Percentiles rank a stretch among this genome's conserved stretches.
phyloP scores from a whole-genome alignment of 31 red algal genomes.

The Asparagopsis taxiformis region DNA sequence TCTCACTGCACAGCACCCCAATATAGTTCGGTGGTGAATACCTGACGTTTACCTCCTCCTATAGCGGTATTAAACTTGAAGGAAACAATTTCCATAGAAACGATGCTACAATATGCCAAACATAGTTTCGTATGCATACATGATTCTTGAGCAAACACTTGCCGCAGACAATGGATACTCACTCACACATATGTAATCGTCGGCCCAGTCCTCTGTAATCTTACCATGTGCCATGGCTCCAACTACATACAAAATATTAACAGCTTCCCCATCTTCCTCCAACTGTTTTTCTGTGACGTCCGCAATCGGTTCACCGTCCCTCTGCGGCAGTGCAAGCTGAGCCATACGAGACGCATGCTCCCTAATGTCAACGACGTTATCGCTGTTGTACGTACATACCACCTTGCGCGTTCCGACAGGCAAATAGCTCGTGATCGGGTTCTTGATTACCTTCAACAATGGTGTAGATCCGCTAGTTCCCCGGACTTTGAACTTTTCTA shows the following conservation, averaged over 20 bases:
- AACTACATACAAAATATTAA: slow-evolving; percentile 76
- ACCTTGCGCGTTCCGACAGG: slow-evolving; percentile 78
- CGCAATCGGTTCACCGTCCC: neutral
- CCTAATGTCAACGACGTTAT: slow-evolving; percentile 76
- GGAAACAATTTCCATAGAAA: too few species aligned
- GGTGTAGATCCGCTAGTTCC: slow-evolving; percentile 61
- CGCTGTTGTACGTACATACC: slow-evolving; percentile 77
- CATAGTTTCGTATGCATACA: slow-evolving; percentile 68
- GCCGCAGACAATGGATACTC: slow-evolving; percentile 90
- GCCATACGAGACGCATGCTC: slow-evolving; percentile 56
- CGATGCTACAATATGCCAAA: slow-evolving; percentile 90
- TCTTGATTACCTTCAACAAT: slow-evolving; percentile 83
- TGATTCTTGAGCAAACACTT: slow-evolving; percentile 75
- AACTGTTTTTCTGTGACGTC: slow-evolving; percentile 25
- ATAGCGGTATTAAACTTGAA: too few species aligned
- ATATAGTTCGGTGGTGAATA: too few species aligned
- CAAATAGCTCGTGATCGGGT: slow-evolving; percentile 89
- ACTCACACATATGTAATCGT: slow-evolving; percentile 84
- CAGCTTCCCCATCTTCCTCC: slow-evolving; percentile 49
- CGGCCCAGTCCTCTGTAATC: slow-evolving; percentile 79
- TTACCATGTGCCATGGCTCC: slow-evolving; percentile 97
- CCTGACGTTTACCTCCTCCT: too few species aligned
- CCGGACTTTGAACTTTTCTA: slow-evolving; percentile 92
- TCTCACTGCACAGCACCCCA: too few species aligned
- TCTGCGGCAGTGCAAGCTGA: slow-evolving; percentile 16